Evolutionary conservation across 2,329 filamentous ascomycete species (phyloP).

Genomic region (Fusarium sp.): DNA sequence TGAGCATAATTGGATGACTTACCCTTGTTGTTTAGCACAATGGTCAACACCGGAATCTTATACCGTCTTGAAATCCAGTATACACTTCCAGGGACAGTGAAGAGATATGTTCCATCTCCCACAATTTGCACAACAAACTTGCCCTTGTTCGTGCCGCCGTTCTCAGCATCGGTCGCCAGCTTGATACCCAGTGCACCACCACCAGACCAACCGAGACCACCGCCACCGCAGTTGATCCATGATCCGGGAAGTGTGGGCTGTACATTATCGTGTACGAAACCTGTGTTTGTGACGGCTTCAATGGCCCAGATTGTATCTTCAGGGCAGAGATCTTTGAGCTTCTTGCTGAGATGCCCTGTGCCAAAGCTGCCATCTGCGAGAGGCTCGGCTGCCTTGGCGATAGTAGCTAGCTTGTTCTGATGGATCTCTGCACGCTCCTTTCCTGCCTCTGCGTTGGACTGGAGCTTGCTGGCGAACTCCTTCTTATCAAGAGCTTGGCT

Average conservation of each 20-base stretch:
- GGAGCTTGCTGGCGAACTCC: conserved; percentile 54
- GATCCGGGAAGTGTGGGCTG: conserved; percentile 74
- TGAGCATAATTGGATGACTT: conserved; percentile 12
- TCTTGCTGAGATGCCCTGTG: conserved; percentile 54
- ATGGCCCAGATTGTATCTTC: conserved; percentile 76
- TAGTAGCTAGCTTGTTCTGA: conserved; percentile 66
- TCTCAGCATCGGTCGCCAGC: conserved; percentile 65
- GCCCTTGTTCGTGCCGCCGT: conserved; percentile 56
- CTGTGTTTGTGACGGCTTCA: conserved; percentile 80
- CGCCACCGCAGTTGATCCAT: conserved; percentile 85
- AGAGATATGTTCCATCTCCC: conserved; percentile 68
- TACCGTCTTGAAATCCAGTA: conserved; percentile 68
- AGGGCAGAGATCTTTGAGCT: conserved; percentile 49
- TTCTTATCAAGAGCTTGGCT: conserved; percentile 67
- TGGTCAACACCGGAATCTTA: conserved; percentile 64
- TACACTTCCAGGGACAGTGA: conserved; percentile 64
- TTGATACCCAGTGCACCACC: conserved; percentile 82
- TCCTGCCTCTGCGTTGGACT: conserved; percentile 36
- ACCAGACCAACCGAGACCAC: conserved; percentile 83
- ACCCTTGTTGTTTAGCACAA: conserved; percentile 69
- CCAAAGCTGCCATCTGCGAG: conserved; percentile 65
- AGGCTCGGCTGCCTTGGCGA: conserved; percentile 67
- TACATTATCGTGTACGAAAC: conserved; percentile 76
- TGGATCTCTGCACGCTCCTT: conserved; percentile 68
- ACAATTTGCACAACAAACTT: conserved; percentile 67